Evolutionary conservation across 2,329 filamentous ascomycete genomes (phyloP).

Genomic region (Didymella arachidicola): DNA sequence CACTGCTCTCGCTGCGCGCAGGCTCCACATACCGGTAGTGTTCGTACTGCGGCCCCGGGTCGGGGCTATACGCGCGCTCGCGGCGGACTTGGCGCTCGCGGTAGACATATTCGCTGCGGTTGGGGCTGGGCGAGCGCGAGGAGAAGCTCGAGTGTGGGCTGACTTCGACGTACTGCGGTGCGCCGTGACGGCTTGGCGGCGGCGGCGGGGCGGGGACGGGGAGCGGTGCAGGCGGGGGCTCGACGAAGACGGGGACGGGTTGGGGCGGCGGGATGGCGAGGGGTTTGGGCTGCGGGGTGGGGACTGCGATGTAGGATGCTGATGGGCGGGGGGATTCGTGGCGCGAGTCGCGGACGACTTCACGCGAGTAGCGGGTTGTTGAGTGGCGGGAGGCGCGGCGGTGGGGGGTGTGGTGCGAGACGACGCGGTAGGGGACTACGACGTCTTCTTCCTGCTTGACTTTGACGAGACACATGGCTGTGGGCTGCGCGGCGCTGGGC

Average conservation of each 20-base stretch:
- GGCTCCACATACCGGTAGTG: constrained; percentile 58
- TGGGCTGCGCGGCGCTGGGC: background rate
- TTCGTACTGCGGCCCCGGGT: constrained; percentile 52
- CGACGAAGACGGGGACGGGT: constrained; percentile 52
- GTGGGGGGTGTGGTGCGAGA: constrained; percentile 34
- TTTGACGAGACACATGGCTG: constrained; percentile 57
- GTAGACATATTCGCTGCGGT: constrained; percentile 52
- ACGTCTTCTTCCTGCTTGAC: constrained; percentile 56
- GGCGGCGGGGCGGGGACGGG: constrained; percentile 26
- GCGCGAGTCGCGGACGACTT: constrained; percentile 38
- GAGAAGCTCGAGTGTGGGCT: constrained; percentile 47
- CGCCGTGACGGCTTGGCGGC: constrained; percentile 24
- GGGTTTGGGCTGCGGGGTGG: constrained; percentile 36
- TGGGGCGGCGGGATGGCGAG: constrained; percentile 51
- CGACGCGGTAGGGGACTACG: constrained; percentile 51
- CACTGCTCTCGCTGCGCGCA: constrained; percentile 42
- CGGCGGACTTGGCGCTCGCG: constrained; percentile 55
- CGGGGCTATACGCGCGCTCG: constrained; percentile 48
- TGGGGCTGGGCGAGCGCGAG: constrained; percentile 41
- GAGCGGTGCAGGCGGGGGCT: constrained; percentile 42
- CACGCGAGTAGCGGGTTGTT: constrained; percentile 42
- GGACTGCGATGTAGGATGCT: constrained; percentile 43
- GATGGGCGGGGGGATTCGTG: constrained; percentile 35
- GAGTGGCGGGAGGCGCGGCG: constrained; percentile 38
- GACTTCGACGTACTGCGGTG: constrained; percentile 57